These are phyloP conservation scores for Colletotrichum musae DNA, from an alignment of 2,329 filamentous ascomycete genomes.

Conservation along the genomic window DNA sequence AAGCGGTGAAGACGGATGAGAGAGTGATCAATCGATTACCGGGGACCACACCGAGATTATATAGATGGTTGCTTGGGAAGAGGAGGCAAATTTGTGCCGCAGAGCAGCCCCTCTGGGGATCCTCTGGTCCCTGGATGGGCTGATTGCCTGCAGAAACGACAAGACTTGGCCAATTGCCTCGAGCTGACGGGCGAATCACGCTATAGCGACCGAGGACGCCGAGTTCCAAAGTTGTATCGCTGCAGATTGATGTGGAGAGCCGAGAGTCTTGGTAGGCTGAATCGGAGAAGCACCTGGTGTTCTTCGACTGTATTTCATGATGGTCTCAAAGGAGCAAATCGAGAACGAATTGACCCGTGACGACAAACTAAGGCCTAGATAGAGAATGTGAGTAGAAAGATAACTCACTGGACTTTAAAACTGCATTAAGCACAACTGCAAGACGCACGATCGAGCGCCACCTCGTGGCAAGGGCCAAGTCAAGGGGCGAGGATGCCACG, in stretches of 20 bases:
- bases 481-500: slow-evolving; percentile 12
- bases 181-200: slow-evolving; percentile 16
- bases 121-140: slow-evolving; percentile 3
- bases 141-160: slow-evolving; percentile 12
- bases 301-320: too few species aligned
- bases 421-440: too few species aligned
- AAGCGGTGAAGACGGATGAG: not conserved
- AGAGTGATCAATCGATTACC: not conserved
- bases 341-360: too few species aligned
- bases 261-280: not conserved
- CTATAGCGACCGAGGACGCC: slow-evolving; percentile 21
- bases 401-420: too few species aligned
- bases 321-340: too few species aligned
- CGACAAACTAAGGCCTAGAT: too few species aligned
- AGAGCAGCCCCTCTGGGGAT: not conserved
- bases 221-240: not conserved
- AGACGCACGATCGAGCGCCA: too few species aligned
- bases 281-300: not conserved
- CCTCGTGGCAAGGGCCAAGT: not conserved
- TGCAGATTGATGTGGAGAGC: not conserved
- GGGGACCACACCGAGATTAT: not conserved
- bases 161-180: slow-evolving; percentile 14
- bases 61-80: not conserved
- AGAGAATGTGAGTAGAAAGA: too few species aligned
- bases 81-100: not conserved